phyloP scores from a whole-genome alignment of 495 filamentous ascomycete genomes.

The Aspergillus diversus region DNA sequence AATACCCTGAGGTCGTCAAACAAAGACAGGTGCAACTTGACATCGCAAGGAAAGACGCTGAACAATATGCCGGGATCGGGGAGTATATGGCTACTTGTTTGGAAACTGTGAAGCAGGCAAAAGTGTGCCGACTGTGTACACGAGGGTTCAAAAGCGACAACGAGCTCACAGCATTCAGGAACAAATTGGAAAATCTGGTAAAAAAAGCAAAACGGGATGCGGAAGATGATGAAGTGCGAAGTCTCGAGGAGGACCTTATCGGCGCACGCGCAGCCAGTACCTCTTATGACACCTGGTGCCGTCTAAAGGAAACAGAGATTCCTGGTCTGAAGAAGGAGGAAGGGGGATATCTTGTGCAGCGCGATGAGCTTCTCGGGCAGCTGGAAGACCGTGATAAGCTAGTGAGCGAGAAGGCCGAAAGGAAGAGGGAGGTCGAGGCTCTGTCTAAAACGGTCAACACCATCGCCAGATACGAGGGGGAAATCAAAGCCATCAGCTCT shows the following conservation, averaged over 20 bases:
- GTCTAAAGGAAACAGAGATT: conserved; percentile 70
- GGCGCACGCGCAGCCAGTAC: conserved; percentile 61
- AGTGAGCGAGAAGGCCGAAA: conserved; percentile 65
- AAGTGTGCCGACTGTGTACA: conserved; percentile 73
- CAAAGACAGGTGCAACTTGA: conserved; percentile 64
- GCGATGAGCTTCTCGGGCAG: conserved; percentile 61
- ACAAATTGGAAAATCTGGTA: conserved; percentile 63
- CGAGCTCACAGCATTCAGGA: conserved; percentile 60
- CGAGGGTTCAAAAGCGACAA: conserved; percentile 62
- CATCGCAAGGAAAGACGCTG: conserved; percentile 62
- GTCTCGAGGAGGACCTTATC: conserved; percentile 57
- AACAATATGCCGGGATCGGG: conserved; percentile 61
- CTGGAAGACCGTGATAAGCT: conserved; percentile 74
- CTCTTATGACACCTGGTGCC: conserved; percentile 72
- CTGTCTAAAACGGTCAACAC: conserved; percentile 74
- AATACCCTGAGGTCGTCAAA: conserved; percentile 55
- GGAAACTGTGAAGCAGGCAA: conserved; percentile 58
- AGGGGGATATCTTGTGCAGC: conserved; percentile 53
- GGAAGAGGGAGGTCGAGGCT: conserved; percentile 73
- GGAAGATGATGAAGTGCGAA: conserved; percentile 55
- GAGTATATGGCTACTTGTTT: conserved; percentile 67
- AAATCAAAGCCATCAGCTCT: conserved; percentile 67
- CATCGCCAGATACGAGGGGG: conserved; percentile 71
- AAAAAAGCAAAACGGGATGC: conserved; percentile 56
- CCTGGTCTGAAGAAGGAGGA: conserved; percentile 68